Percentiles rank a stretch among this genome's conserved stretches.
Evolutionary conservation across 352 stramenopile genomes (phyloP).

Genomic region (Phytophthora constricta): DNA sequence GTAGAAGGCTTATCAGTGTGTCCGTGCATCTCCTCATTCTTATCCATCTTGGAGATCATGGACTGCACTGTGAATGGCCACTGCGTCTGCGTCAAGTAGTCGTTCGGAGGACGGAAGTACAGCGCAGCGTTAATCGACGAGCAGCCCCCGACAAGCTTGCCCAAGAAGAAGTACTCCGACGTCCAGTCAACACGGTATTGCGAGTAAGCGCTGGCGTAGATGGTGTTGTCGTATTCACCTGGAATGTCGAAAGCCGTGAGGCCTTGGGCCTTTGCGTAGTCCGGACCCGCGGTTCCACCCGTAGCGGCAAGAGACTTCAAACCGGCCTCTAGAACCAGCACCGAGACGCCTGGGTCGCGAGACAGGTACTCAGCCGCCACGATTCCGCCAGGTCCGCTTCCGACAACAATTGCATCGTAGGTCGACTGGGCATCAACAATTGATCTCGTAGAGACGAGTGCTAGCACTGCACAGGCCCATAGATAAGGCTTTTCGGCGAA

Average conservation of each 20-base stretch:
- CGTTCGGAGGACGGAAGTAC: conserved; percentile 71
- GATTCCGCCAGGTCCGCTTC: conserved; percentile 63
- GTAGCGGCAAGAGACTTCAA: conserved; percentile 47
- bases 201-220: conserved; percentile 44
- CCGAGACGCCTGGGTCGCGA: conserved; percentile 53
- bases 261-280: conserved; percentile 45
- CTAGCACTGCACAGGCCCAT: conserved; percentile 30
- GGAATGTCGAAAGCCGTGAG: conserved; percentile 78
- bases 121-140: conserved; percentile 84
- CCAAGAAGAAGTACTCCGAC: conserved; percentile 50
- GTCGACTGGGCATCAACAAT: conserved; percentile 31
- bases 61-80: conserved; percentile 55
- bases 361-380: conserved; percentile 68
- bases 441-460: conserved; percentile 21
- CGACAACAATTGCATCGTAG: conserved; percentile 68
- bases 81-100: conserved; percentile 49
- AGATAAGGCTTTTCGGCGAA: conserved; percentile 31
- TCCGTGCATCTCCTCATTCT: conserved; percentile 51
- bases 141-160: conserved; percentile 81
- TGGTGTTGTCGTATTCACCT: conserved; percentile 59
- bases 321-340: conserved; percentile 71
- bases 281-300: conserved; percentile 48
- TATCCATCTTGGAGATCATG: conserved; percentile 64
- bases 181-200: conserved; percentile 59
- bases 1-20: conserved; percentile 57